Base-by-base conservation (phyloP, 2,329 filamentous ascomycete genomes). In the Aspergillus sp. region DNA sequence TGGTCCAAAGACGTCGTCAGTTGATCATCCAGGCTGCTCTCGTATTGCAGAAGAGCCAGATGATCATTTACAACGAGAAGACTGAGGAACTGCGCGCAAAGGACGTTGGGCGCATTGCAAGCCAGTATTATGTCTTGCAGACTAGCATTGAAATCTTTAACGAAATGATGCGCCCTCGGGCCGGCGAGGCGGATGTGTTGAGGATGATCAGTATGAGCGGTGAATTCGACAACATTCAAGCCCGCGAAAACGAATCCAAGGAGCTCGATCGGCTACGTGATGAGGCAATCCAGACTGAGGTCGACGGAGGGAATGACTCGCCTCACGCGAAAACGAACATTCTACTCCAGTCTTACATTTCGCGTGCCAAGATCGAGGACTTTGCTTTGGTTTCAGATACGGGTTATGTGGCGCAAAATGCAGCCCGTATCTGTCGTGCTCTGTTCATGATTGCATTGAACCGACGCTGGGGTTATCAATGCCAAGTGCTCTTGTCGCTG, bases 371-470 rank as follows among this genome's bases (percentile, higher is more conserved):
- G 61, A 81, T 94, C 0, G 93, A 97, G 57, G 94, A 99, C 69
- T 99, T 97, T 73, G 93, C 94, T 0, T 76, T 99, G 10, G 83
- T 88, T 1, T 97, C 95, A 17, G 94, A 99, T 68, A 87, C 89
- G 42, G 90, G 90, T 58, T 99, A 99, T 65, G 90, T 99, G 41
- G 90, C 94, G 1, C 94, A 99, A 68, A 96, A 99, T 69, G 88
- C 94, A 10, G 90, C 91, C 1, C 87, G 94, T 70, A 99, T 99
- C 52, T 96, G 92, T 65, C 82, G 95, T 56, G 90, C 95, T 2
- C 75, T 99, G 14, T 99, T 99, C 72, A 96, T 97, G 90, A 93
- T 99, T 63, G 93, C 94, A 1, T 77, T 99, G 47, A 97, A 97
- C 70, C 82, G 94, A 53, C 84, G 90, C 60, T 99, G 94, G 94